Evolutionary conservation across 352 stramenopile genomes (phyloP), one percentile per base, ranked within the genome.

Genomic region (Phytopythium aichiense): DNA sequence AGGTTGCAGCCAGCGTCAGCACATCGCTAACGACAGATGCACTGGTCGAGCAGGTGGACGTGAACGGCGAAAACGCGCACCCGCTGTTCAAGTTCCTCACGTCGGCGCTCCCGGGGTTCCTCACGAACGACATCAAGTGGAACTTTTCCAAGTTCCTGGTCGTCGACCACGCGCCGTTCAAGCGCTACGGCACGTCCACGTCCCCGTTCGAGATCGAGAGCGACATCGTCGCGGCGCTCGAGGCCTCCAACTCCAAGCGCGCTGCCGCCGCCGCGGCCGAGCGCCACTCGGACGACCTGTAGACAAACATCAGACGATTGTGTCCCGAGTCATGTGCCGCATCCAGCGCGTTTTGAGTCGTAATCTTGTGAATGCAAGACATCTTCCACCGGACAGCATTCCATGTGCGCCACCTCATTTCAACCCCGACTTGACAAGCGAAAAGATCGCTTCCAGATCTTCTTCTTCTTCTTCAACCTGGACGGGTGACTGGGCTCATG

Each of bases 1-100:
- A 45, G 4, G 7, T 18, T 7, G 13, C 28, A 30, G 51, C 8
- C 28, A 7, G 28, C 16, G 16, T 33, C 33, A 23, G 6, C 11
- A 5, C 12, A 6, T n/a, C 18, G 7, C 50, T 56, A 42, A 56
- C 11, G 23, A 38, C 9, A n/a, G 25, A 45, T 20, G 12, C 12
- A 22, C 40, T 45, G 40, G 12, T 22, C 12, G 37, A 57, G 13
- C 65, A 98, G 84, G 77, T 98, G 30, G 80, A 98, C 61, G 95
- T 98, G n/a, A 98, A 99, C 72, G 95, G 94, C 28, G 65, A 78
- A 5, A 71, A 92, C 33, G 81, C 90, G 0, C 79, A 91, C 59
- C 80, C 81, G 20, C 71, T 99, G 18, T 99, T 98, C 74, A 81
- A 88, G 63, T 98, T 91, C 69, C 74, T 98, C 11, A 98, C 96